Conservation (phyloP, 176 grass and related monocot species). For the Lolium rigidum region DNA sequence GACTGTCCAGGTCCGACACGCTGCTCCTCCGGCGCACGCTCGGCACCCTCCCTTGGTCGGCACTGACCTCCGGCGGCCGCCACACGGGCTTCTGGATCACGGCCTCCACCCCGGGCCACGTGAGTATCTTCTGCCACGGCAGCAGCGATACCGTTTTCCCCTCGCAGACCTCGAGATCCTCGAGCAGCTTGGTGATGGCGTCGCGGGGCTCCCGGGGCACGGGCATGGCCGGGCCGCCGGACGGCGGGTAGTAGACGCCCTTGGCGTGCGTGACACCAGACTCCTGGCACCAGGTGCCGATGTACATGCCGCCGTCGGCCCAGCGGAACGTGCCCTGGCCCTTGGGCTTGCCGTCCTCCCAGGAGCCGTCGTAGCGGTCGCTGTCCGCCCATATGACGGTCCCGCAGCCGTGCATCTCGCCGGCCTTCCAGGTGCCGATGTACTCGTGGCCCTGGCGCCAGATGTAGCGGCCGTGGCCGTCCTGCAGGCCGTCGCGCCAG, state of each 20-base stretch:
- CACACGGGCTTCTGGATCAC: slow-evolving; percentile 63
- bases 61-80: slow-evolving; percentile 44
- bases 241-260: slow-evolving; percentile 81
- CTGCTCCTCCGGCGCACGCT: slow-evolving; percentile 54
- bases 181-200: slow-evolving; percentile 52
- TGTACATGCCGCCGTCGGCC: slow-evolving; percentile 80
- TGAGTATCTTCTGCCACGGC: slow-evolving; percentile 76
- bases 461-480: slow-evolving; percentile 79
- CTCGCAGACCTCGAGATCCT: slow-evolving; percentile 51
- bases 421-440: slow-evolving; percentile 69
- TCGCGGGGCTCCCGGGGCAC: slow-evolving; percentile 57
- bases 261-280: slow-evolving; percentile 55
- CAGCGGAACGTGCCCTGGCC: slow-evolving; percentile 83
- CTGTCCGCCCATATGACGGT: slow-evolving; percentile 61
- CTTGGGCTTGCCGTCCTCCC: slow-evolving; percentile 78
- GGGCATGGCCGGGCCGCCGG: slow-evolving; percentile 52
- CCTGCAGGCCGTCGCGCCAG: slow-evolving; percentile 68
- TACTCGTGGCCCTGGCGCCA: slow-evolving; percentile 84
- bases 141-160: slow-evolving; percentile 78
- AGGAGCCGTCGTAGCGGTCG: slow-evolving; percentile 82
- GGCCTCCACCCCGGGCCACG: slow-evolving; percentile 66
- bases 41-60: slow-evolving; percentile 37
- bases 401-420: slow-evolving; percentile 74
- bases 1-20: slow-evolving; percentile 42
- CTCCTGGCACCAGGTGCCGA: slow-evolving; percentile 68